Conservation (phyloP, 169 alveolate genomes). For the Eimeria sp. region DNA sequence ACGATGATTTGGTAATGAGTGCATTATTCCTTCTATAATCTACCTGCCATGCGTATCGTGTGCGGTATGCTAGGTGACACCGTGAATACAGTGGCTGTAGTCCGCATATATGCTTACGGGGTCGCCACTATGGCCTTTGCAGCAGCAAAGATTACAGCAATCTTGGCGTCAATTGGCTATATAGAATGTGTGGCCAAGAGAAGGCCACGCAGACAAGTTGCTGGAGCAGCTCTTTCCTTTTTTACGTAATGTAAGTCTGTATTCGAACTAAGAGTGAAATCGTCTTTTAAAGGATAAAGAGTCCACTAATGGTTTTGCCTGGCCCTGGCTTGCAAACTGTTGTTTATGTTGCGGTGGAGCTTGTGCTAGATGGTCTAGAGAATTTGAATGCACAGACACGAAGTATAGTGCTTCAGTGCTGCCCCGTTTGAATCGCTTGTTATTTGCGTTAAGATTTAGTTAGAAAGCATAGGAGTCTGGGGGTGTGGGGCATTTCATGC, state of each 20-base stretch:
- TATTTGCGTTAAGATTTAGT: no score
- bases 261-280: background rate
- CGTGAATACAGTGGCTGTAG: background rate
- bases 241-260: no score
- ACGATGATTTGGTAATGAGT: background rate
- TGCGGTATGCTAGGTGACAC: background rate
- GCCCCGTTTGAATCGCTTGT: no score
- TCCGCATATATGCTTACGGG: background rate
- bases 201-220: background rate
- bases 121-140: background rate
- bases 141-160: background rate
- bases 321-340: no score
- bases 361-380: no score
- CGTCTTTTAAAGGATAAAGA: no score
- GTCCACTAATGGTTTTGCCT: no score
- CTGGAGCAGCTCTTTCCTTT: no score
- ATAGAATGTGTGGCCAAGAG: background rate
- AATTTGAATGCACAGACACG: no score
- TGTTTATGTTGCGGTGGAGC: no score
- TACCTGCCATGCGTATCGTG: background rate
- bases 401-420: no score
- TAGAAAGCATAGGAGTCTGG: background rate
- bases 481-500: no score
- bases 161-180: background rate
- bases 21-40: background rate